Conservation (phyloP, 2,329 filamentous ascomycete species). For the Penicillium sp. region DNA sequence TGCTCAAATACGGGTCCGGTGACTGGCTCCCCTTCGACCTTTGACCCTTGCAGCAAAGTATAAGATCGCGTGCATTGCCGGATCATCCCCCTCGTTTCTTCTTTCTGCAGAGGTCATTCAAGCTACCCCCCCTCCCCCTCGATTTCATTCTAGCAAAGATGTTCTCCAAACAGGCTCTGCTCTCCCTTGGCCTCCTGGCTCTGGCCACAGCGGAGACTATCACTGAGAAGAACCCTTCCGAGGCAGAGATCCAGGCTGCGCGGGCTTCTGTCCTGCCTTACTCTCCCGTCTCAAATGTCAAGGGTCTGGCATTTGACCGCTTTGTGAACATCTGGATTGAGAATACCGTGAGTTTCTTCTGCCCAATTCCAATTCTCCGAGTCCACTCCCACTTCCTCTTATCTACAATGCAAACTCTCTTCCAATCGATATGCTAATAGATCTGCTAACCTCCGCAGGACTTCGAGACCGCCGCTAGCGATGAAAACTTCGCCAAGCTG, state of each 20-base stretch:
- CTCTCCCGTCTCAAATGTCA: slow-evolving; percentile 67
- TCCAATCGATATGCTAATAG: background rate
- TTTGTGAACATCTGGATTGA: slow-evolving; percentile 77
- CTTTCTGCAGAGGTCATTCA: slow-evolving; percentile 2
- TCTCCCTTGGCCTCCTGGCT: slow-evolving; percentile 28
- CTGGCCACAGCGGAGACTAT: slow-evolving; percentile 31
- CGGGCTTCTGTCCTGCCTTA: slow-evolving; percentile 63
- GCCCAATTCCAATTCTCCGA: background rate
- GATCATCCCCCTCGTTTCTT: slow-evolving; percentile 9
- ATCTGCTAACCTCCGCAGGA: slow-evolving; percentile 41
- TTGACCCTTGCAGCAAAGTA: slow-evolving; percentile 9
- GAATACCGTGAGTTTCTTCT: slow-evolving; percentile 61
- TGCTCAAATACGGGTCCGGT: background rate
- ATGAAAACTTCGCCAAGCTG: slow-evolving; percentile 48
- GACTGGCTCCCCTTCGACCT: slow-evolving; percentile 7
- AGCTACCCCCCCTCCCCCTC: background rate
- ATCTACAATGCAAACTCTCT: background rate
- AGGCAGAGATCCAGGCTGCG: slow-evolving; percentile 35
- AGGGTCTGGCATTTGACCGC: slow-evolving; percentile 74
- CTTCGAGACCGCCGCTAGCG: slow-evolving; percentile 66
- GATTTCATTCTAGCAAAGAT: slow-evolving; percentile 5
- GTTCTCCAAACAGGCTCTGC: slow-evolving; percentile 60
- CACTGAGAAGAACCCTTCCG: slow-evolving; percentile 30
- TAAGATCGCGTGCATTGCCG: slow-evolving; percentile 21
- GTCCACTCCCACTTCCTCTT: slow-evolving; percentile 20